Conservation (phyloP, 179 eudicot genomes). For the Silene noctiflora region DNA sequence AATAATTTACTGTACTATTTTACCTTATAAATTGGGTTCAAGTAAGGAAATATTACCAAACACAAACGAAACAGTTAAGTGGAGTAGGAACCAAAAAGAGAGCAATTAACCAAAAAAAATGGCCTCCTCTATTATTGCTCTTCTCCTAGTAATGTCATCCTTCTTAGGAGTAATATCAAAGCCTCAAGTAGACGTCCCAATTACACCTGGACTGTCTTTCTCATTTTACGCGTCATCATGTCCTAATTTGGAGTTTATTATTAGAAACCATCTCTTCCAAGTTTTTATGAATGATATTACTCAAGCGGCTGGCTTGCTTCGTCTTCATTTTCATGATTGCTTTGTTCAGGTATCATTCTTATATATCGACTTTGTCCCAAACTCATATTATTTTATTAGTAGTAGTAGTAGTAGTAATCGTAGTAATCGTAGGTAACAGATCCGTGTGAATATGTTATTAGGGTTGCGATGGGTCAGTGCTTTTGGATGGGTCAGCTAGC, state of each 20-base stretch:
- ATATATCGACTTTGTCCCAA: too few species aligned
- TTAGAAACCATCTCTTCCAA: slow-evolving; percentile 43
- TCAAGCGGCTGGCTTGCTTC: slow-evolving; percentile 71
- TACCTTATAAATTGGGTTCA: slow-evolving; percentile 11
- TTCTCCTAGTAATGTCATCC: slow-evolving; percentile 4
- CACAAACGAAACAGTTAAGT: too few species aligned
- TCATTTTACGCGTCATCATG: slow-evolving; percentile 26
- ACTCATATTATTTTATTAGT: too few species aligned
- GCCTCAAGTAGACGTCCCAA: slow-evolving; percentile 7
- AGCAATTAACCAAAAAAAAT: slow-evolving; percentile 7
- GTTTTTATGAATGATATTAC: slow-evolving; percentile 57
- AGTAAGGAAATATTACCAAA: not conserved
- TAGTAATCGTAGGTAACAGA: too few species aligned
- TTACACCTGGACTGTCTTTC: slow-evolving; percentile 21
- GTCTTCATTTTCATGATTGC: slow-evolving; percentile 78
- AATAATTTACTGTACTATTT: not conserved
- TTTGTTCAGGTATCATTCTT: slow-evolving; percentile 54
- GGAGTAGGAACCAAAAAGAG: not conserved
- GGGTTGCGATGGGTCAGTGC: slow-evolving; percentile 76
- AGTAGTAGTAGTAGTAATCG: too few species aligned
- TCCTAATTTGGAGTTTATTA: slow-evolving; percentile 46
- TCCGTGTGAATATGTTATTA: slow-evolving; percentile 6
- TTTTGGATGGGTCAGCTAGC: slow-evolving; percentile 61
- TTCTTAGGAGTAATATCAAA: not conserved
- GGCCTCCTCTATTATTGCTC: not conserved